These are phyloP conservation scores for Corymbia calophylla DNA, from an alignment of 441 rosid species.

Conservation along the genomic window DNA sequence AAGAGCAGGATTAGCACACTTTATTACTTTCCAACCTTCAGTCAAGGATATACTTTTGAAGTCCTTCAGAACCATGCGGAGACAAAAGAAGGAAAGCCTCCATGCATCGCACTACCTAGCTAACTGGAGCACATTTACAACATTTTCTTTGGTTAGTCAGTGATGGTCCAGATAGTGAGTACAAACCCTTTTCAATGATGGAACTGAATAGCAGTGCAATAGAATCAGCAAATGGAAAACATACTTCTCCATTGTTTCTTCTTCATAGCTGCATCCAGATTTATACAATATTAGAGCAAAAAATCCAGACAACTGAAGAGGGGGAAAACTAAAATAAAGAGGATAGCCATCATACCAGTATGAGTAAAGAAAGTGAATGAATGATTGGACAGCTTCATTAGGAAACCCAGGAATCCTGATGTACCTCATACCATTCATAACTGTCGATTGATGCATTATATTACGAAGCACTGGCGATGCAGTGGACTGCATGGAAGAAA, in stretches of 20 bases:
- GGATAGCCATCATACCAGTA: slow-evolving; percentile 39
- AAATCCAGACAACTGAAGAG: background rate
- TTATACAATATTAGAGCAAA: background rate
- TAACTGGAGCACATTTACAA: slow-evolving; percentile 68
- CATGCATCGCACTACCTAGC: slow-evolving; percentile 65
- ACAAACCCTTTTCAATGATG: slow-evolving; percentile 64
- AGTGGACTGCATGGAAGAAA: slow-evolving; percentile 28
- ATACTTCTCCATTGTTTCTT: slow-evolving; percentile 53
- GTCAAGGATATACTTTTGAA: slow-evolving; percentile 61
- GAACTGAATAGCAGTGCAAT: slow-evolving; percentile 62
- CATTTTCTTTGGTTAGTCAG: slow-evolving; percentile 63
- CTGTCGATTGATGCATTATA: slow-evolving; percentile 32
- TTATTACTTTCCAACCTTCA: slow-evolving; percentile 89
- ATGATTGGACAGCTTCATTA: slow-evolving; percentile 40
- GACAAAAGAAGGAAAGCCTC: slow-evolving; percentile 49
- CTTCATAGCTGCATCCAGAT: slow-evolving; percentile 55
- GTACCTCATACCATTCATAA: slow-evolving; percentile 32
- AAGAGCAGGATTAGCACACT: slow-evolving; percentile 43
- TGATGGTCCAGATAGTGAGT: slow-evolving; percentile 38
- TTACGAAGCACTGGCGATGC: slow-evolving; percentile 49
- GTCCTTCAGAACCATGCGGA: slow-evolving; percentile 56
- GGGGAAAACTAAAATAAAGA: background rate
- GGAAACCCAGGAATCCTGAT: slow-evolving; percentile 61
- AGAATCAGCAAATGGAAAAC: slow-evolving; percentile 71
- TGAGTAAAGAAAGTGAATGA: slow-evolving; percentile 78